Evolutionary conservation across 192 early-diverging fungal genomes (phyloP), one percentile per base, ranked within the genome.

Genomic region (Coemansia sp.): DNA sequence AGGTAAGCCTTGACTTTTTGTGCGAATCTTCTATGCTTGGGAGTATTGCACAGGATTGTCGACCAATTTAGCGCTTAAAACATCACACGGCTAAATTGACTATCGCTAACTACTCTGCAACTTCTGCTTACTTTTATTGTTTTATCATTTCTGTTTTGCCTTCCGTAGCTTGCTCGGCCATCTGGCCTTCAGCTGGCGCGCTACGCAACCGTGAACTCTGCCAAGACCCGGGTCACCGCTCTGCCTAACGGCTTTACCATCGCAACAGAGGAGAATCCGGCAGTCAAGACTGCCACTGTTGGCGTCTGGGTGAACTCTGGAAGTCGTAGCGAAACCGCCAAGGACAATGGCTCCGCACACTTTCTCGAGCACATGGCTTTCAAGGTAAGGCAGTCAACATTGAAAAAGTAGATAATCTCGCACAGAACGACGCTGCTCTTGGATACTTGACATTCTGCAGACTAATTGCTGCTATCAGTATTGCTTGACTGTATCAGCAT

Each of bases 301-400:
- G 92, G 92, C 60, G 88, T 94, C 23, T 94, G 92, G 88, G 93
- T 94, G 59, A 89, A 93, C 84, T 90, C 92, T 56, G 92, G 92
- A 48, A 89, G 87, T 68, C 88, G 92, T 67, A 89, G 89, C 74
- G 92, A 94, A 71, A 92, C 82, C 59, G 74, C 77, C 64, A 84
- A 78, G 65, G 93, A 92, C 85, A 98, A 98, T 65, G 96, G 96
- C 27, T 87, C 93, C 30, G 96, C 96, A 22, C 95, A 98, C 82
- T 98, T 98, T 67, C 80, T 98, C 56, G 96, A 98, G 78, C 96
- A 98, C 81, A 98, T 98, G 95, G 91, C 95, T 14, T 98, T 97
- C 88, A 98, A 98, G 71, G 64, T 58, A 66, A 56, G 56, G 8
- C 14, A 14, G 4, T 16, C 12, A 16, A 16, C 14, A 34, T 30